A percentile compares a stretch with the other conserved stretches of the same genome.
Conservation (phyloP, 1,139 yeast genomes). For the Hanseniaspora uvarum region DNA sequence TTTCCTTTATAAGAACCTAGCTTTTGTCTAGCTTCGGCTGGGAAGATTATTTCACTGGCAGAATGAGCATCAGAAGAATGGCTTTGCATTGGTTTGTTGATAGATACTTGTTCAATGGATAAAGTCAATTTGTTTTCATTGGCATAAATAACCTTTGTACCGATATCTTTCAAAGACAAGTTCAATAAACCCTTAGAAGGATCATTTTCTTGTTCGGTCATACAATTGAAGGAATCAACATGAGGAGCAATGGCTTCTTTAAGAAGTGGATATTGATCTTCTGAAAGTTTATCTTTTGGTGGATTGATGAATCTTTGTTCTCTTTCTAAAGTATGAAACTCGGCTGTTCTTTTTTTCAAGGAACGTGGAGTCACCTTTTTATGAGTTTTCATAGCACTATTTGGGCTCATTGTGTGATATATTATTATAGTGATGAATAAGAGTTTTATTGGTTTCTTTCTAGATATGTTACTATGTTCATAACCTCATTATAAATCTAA, state of each 20-base stretch:
- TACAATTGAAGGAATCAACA: slow-evolving; percentile 89
- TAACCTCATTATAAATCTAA: too few species aligned
- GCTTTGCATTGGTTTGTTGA: slow-evolving; percentile 59
- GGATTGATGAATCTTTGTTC: slow-evolving; percentile 80
- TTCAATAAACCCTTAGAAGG: slow-evolving; percentile 53
- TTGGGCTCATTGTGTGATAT: slow-evolving; percentile 12
- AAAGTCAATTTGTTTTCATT: slow-evolving; percentile 67
- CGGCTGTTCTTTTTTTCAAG: slow-evolving; percentile 33
- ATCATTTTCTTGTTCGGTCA: slow-evolving; percentile 76
- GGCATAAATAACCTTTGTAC: slow-evolving; percentile 74
- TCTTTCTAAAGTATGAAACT: slow-evolving; percentile 78
- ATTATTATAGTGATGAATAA: background rate
- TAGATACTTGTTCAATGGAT: slow-evolving; percentile 75
- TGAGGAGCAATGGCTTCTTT: slow-evolving; percentile 90
- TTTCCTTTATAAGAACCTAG: slow-evolving; percentile 65
- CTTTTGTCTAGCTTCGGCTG: slow-evolving; percentile 86
- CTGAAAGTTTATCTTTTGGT: slow-evolving; percentile 69
- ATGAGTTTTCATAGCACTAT: slow-evolving; percentile 24
- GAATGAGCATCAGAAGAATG: slow-evolving; percentile 49
- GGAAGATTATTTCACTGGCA: slow-evolving; percentile 69
- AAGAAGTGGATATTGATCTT: slow-evolving; percentile 50
- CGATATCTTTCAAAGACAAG: slow-evolving; percentile 80
- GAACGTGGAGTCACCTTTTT: slow-evolving; percentile 21
- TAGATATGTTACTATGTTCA: background rate
- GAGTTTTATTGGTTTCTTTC: background rate